Percentiles rank a stretch among this genome's conserved stretches.
phyloP scores from a whole-genome alignment of 2,329 filamentous ascomycete genomes.

The Hysterium pulicare region DNA sequence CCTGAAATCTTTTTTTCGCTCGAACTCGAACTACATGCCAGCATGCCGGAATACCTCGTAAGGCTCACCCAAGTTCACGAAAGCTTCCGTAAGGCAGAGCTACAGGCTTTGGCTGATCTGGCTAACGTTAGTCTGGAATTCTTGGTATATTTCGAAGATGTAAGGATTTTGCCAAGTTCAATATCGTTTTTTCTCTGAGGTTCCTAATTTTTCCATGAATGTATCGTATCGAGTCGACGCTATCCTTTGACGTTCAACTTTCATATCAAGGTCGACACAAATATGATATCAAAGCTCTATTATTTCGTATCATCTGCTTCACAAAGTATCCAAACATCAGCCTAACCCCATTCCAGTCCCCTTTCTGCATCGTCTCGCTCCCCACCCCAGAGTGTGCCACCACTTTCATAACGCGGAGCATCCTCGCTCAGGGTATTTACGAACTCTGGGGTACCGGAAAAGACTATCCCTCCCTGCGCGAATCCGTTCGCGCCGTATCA shows the following conservation, averaged over 20 bases:
- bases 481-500: constrained; percentile 58
- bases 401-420: constrained; percentile 68
- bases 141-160: constrained; percentile 69
- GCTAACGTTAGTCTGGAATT: constrained; percentile 67
- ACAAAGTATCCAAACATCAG: constrained; percentile 11
- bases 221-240: neutral
- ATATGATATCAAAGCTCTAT: too few species aligned
- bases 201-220: neutral
- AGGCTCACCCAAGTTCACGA: constrained; percentile 88
- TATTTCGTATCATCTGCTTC: too few species aligned
- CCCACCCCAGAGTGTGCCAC: constrained; percentile 61
- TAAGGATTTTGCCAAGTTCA: constrained; percentile 46
- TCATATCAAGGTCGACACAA: too few species aligned
- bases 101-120: constrained; percentile 72
- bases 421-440: constrained; percentile 79
- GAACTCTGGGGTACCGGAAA: constrained; percentile 80
- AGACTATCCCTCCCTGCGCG: constrained; percentile 66
- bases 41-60: constrained; percentile 70
- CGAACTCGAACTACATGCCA: neutral
- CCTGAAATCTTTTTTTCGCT: neutral
- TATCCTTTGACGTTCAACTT: constrained; percentile 8
- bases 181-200: constrained; percentile 1
- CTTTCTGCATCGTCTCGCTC: constrained; percentile 76
- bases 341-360: constrained; percentile 58
- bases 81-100: constrained; percentile 82